Evolutionary conservation across 2,329 filamentous ascomycete genomes (phyloP), one percentile per base, ranked within the genome.

Genomic region (Apiospora koreana): DNA sequence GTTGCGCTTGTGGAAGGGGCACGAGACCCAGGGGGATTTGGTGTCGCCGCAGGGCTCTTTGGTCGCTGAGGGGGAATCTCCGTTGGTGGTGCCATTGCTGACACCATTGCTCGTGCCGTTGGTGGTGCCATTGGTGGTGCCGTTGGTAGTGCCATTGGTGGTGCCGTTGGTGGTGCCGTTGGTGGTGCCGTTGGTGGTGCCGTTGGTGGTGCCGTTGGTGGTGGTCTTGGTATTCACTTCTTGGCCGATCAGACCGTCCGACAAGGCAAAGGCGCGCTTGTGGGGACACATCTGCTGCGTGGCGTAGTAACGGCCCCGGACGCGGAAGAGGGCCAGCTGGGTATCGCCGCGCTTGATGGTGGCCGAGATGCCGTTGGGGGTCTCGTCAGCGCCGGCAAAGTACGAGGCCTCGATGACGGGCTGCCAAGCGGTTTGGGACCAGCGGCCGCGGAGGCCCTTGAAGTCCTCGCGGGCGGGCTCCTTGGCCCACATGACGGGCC

Each of bases 231-330:
- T 35, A 73, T 80, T 75, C 12, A 79, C 74, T 35, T 89, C 87
- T 73, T 94, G 91, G 50, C 95, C 94, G 65, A 97, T 87, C 10
- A 97, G 83, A 1, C 94, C 94, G 78, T 97, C 95, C 0, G 92
- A 92, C 35, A 97, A 88, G n/a, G 95, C 92, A 77, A 97, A 97
- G 0, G 94, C 91, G 14, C 94, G 91, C 82, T 95, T 96, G 83
- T 97, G 94, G 12, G 94, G 94, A 79, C 94, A 97, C 94, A 97
- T 97, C 79, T 97, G 94, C 83, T 97, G 94, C 18, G 92, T 93
- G 71, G 93, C 93, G 80, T 95, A 95, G 85, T 91, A 97, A 69
- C 88, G 88, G 25, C 94, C 94, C 69, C 89, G 88, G 72, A 97
- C 88, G 76, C 94, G 93, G 89, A 95, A 97, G 68, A 97, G 84